phyloP scores from a whole-genome alignment of 192 early-diverging fungal species.

The Backusella circina region DNA sequence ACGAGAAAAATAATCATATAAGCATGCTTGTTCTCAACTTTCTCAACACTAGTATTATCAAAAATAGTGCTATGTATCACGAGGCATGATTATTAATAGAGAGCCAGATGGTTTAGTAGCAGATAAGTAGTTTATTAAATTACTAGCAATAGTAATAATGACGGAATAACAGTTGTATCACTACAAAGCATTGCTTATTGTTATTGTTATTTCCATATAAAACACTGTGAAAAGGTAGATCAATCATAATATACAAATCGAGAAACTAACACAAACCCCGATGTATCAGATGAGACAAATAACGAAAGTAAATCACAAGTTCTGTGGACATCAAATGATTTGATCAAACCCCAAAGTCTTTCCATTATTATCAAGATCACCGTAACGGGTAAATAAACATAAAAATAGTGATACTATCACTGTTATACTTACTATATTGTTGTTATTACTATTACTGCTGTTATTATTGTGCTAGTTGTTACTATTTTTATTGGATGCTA shows the following conservation, averaged over 20 bases:
- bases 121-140: no score
- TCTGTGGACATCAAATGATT: not conserved
- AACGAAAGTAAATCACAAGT: not conserved
- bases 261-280: not conserved
- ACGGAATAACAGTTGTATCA: not conserved
- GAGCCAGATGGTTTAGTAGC: no score
- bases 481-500: no score
- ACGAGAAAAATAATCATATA: no score
- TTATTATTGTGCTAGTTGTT: no score
- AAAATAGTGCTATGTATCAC: no score
- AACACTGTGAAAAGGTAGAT: not conserved
- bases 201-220: not conserved
- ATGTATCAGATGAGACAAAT: not conserved
- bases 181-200: not conserved
- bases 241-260: not conserved
- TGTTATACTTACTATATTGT: not conserved
- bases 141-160: not conserved
- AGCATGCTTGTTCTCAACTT: no score
- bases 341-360: not conserved
- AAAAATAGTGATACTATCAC: not conserved
- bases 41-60: no score
- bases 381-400: not conserved
- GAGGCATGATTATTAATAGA: no score
- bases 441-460: not conserved
- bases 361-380: not conserved